Conservation (phyloP, 1,284 basidiomycete genomes). For the Marasmius oreades region DNA sequence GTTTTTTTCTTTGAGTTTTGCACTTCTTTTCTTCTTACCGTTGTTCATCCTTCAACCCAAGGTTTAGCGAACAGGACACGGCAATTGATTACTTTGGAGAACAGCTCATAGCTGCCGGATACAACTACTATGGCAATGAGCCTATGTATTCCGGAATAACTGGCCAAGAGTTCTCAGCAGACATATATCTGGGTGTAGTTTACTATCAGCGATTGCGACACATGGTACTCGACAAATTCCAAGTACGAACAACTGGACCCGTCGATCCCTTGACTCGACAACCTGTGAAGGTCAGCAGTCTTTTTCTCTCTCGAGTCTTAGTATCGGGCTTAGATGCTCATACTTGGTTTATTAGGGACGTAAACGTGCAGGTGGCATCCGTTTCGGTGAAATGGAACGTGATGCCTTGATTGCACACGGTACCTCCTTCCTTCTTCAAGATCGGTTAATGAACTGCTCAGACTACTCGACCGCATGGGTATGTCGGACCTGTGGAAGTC, state of each 20-base stretch:
- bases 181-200: constrained; percentile 98
- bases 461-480: constrained; percentile 99
- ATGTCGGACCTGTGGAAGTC: constrained; percentile 91
- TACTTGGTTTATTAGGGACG: constrained; percentile 63
- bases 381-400: constrained; percentile 99
- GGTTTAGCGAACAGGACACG: constrained; percentile 94
- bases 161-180: constrained; percentile 95
- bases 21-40: constrained; percentile 14
- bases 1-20: constrained; percentile 20
- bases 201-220: constrained; percentile 98
- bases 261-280: constrained; percentile 95
- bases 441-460: constrained; percentile 99
- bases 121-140: constrained; percentile 99
- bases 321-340: constrained; percentile 2
- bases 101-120: constrained; percentile 90
- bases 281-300: constrained; percentile 86
- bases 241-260: constrained; percentile 96
- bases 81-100: constrained; percentile 97
- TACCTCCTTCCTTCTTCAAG: constrained; percentile 96
- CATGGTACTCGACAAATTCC: constrained; percentile 99
- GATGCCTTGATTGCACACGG: constrained; percentile 98
- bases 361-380: constrained; percentile 98
- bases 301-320: neutral
- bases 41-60: constrained; percentile 28
- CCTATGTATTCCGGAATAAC: constrained; percentile 99